Base-by-base conservation (phyloP, 2,329 filamentous ascomycete species). In the Hypoxylon sp. region DNA sequence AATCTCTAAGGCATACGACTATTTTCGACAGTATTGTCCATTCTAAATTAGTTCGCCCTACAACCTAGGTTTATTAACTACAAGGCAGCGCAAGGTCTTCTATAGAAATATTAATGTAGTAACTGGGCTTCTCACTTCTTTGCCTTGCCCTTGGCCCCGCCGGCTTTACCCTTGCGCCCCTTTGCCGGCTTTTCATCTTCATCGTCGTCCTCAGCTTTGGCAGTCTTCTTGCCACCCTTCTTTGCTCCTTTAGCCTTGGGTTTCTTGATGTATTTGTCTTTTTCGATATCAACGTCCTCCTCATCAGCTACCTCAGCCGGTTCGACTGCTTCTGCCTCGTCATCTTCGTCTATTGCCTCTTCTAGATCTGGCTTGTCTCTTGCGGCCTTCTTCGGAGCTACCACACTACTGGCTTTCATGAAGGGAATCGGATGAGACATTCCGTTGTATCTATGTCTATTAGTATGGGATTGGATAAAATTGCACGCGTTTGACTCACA, bases 231-330 rank as follows among this genome's bases (percentile, higher is more conserved):
- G 39, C 73, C 70, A 1, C 81, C 81, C 75, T 87, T 86, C 73
- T 87, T 87, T 51, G 69, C 80, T 61, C 82, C 84, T 59, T 76
- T 93, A 68, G 87, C 88, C 83, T 97, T 97, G 11, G 94, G 92
- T 74, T 91, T 86, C 77, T 95, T 97, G 76, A 98, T 94, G 73
- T 97, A 97, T 78, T 97, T 98, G 79, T 99, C 95, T 75, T 94
- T 97, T 73, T 91, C 93, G 53, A 98, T 77, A 34, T 89, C 80
- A n/a, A 89, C 80, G 55, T 93, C 91, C 11, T 92, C 64, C 28
- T 67, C 90, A 0, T 91, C 91, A 0, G 89, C 89, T 1, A 84
- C 87, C 43, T 88, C 86, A 1, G 80, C 85, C 2, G 81, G 76
- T 34, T 86, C 85, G 1, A 87, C 79, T 26, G 82, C 80, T 32